These are phyloP conservation scores for Roridomyces roridus DNA, from an alignment of 768 basidiomycete genomes.

Conservation along the genomic window DNA sequence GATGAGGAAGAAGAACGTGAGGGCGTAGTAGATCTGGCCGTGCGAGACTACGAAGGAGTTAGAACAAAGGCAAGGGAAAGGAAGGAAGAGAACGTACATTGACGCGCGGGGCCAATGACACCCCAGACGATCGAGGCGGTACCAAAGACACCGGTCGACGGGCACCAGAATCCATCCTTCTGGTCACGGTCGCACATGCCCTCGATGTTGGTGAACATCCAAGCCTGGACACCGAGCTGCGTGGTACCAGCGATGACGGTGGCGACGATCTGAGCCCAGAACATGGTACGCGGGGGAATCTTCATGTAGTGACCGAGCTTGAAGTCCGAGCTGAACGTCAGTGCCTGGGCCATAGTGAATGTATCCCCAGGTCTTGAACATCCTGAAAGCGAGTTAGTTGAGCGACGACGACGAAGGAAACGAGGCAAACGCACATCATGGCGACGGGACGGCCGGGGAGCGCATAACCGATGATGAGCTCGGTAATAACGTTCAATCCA, in stretches of 20 bases:
- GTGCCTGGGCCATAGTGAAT: conserved; percentile 61
- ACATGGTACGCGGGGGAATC: conserved; percentile 60
- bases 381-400: conserved; percentile 30
- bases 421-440: conserved; percentile 44
- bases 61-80: not conserved
- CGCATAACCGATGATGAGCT: conserved; percentile 81
- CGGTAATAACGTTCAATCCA: conserved; percentile 77
- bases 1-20: conserved; percentile 81
- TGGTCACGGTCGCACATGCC: conserved; percentile 62
- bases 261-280: conserved; percentile 59
- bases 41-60: conserved; percentile 46
- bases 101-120: conserved; percentile 75
- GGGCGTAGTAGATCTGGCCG: conserved; percentile 65
- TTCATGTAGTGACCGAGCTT: conserved; percentile 85
- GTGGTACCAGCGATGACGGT: conserved; percentile 74
- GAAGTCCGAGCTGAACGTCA: conserved; percentile 76
- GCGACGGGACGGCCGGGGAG: conserved; percentile 79
- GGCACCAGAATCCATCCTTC: conserved; percentile 74
- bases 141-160: conserved; percentile 73
- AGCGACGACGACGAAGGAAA: conserved; percentile 35
- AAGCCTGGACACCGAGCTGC: conserved; percentile 77
- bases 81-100: conserved; percentile 38
- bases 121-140: conserved; percentile 86
- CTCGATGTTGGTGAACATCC: conserved; percentile 75
- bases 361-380: conserved; percentile 87